phyloP scores from a whole-genome alignment of 371 early-diverging fungal genomes.

The Haplosporangium sp. region DNA sequence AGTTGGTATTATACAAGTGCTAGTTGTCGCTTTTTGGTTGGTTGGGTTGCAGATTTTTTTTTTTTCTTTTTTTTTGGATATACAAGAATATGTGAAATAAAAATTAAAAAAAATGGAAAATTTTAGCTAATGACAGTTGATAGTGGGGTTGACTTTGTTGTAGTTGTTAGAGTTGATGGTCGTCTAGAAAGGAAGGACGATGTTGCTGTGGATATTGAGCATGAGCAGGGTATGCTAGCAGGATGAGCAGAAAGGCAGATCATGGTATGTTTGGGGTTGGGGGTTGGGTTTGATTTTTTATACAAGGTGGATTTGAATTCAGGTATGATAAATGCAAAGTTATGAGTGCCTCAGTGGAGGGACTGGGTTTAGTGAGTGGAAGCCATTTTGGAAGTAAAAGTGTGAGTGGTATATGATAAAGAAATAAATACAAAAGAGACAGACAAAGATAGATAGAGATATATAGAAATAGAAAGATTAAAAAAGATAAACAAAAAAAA shows the following conservation, averaged over 20 bases:
- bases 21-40: neutral
- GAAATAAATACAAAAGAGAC: neutral
- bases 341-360: neutral
- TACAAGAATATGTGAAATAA: neutral
- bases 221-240: constrained; percentile 37
- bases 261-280: constrained; percentile 26
- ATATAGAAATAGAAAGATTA: neutral
- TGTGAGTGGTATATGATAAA: neutral
- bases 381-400: constrained; percentile 9
- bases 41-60: neutral
- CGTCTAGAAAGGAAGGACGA: neutral
- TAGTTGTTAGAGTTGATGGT: neutral
- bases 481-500: neutral
- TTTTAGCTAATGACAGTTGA: neutral
- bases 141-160: neutral
- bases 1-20: neutral
- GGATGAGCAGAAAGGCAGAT: constrained; percentile 23
- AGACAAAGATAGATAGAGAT: neutral
- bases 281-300: neutral
- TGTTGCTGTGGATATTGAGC: constrained; percentile 1
- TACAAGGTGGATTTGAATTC: no score
- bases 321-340: neutral
- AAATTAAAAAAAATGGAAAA: neutral
- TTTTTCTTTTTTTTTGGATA: neutral
- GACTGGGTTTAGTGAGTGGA: constrained; percentile 14